Base-by-base conservation (phyloP, 73 alveolate species). In the Symbiodinium pilosum region DNA sequence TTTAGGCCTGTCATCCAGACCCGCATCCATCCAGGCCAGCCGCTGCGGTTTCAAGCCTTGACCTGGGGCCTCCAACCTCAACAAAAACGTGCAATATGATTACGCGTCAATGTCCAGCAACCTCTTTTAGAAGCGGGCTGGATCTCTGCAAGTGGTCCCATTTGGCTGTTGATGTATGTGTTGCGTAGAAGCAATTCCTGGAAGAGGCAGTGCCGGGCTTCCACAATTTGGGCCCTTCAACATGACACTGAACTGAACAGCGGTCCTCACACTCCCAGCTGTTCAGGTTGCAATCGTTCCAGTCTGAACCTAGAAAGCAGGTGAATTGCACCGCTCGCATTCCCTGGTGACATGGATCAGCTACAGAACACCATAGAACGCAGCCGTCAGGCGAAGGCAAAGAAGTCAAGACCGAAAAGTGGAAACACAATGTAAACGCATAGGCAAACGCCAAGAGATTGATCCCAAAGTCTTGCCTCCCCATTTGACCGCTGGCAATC, bases 81-180 rank as follows among this genome's bases (percentile, higher is more conserved):
- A n/a, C n/a, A 42, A 34, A 2, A 40, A 6, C 39, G 36, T 18
- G 89, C 6, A 32, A 68, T 68, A 5, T 68, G 34, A 68, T 7
- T 6, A 47, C 6, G 14, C 6, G 59, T 6, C 59, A 47, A 47
- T 47, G 59, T 47, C 21, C 59, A 47, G 14, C 44, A 36, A 30
- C 11, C 9, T 4, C 12, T 21, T 84, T 89, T 69, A 68, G 95
- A 42, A 11, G 54, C 89, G 3, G n/a, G 86, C 97, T 93, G 98
- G 84, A 93, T 77, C 71, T 93, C 98, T 93, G 98, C 98, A 83
- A 93, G 85, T 28, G 98, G 98, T 41, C 98, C 98, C 98, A 93
- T 93, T 43, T 91, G 97, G 47, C 97, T 93, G 98, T 93, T 93
- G 40, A 93, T 93, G 98, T 93, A 93, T 14, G 98, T 93, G 68